Percentiles rank a stretch among this genome's conserved stretches.
These are phyloP conservation scores for Hebeloma cylindrosporum DNA, from an alignment of 768 basidiomycete genomes.

Conservation along the genomic window DNA sequence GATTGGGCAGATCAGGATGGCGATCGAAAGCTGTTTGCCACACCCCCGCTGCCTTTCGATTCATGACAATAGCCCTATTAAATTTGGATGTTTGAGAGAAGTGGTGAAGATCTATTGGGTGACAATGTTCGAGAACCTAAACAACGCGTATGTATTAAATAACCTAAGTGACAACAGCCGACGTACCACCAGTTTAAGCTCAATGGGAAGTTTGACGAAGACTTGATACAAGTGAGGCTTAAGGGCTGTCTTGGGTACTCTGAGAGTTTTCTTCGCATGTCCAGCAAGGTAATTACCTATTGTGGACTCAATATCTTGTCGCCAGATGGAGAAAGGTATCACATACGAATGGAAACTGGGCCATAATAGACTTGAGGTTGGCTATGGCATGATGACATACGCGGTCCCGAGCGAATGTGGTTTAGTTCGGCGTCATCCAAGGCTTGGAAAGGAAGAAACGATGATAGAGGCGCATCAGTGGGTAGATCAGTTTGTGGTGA, in stretches of 20 bases:
- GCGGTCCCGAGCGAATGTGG: constrained; percentile 10
- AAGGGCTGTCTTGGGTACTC: constrained; percentile 6
- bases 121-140: constrained; percentile 25
- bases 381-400: constrained; percentile 17
- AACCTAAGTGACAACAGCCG: background rate
- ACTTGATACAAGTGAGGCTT: constrained; percentile 1
- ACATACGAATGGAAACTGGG: constrained; percentile 23
- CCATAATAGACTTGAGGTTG: constrained; percentile 20
- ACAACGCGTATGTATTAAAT: background rate
- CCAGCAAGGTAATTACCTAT: constrained; percentile 24
- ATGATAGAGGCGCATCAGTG: background rate
- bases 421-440: constrained; percentile 12
- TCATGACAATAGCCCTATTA: constrained; percentile 18
- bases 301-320: background rate
- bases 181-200: constrained; percentile 19
- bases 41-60: constrained; percentile 16
- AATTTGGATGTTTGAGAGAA: constrained; percentile 16
- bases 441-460: no score
- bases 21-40: constrained; percentile 21
- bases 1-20: constrained; percentile 20
- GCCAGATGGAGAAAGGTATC: background rate
- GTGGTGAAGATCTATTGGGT: constrained; percentile 26
- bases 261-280: constrained; percentile 16
- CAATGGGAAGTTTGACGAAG: constrained; percentile 20
- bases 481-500: background rate